phyloP scores from a whole-genome alignment of 2,329 filamentous ascomycete genomes.

The Colletotrichum gigasporum region DNA sequence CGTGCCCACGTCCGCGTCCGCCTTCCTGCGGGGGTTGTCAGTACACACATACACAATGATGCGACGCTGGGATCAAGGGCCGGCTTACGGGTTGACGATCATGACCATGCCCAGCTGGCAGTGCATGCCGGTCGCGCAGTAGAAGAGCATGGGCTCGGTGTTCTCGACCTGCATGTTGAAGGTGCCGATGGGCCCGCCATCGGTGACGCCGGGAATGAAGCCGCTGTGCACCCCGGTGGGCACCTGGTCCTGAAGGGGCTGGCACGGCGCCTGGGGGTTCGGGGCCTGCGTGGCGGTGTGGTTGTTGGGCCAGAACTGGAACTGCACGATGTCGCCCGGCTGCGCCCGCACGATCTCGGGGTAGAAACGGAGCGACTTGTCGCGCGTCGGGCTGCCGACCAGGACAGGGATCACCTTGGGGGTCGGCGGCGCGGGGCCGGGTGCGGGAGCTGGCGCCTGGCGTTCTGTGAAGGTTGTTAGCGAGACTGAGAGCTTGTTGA shows the following conservation, averaged over 20 bases:
- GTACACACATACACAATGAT: not conserved
- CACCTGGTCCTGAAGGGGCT: constrained; percentile 45
- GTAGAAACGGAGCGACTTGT: constrained; percentile 52
- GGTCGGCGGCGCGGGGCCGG: constrained; percentile 8
- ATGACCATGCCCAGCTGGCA: constrained; percentile 61
- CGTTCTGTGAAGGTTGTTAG: constrained; percentile 1
- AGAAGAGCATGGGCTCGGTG: constrained; percentile 57
- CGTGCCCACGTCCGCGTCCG: constrained; percentile 15
- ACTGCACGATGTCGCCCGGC: constrained; percentile 50
- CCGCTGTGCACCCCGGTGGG: constrained; percentile 48
- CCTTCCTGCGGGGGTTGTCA: constrained; percentile 8
- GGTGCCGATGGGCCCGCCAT: constrained; percentile 48
- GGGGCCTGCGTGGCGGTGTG: constrained; percentile 54
- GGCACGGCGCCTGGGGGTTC: constrained; percentile 54
- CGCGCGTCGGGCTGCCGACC: constrained; percentile 64
- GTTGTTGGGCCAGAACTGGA: constrained; percentile 54
- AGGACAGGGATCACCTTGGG: constrained; percentile 53
- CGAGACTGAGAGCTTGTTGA: not conserved
- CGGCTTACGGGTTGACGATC: constrained; percentile 57
- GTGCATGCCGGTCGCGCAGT: constrained; percentile 58
- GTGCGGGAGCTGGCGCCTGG: constrained; percentile 13
- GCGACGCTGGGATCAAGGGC: not conserved
- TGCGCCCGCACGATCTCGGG: constrained; percentile 46
- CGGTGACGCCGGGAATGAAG: constrained; percentile 48
- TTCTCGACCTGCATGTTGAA: constrained; percentile 57